Evolutionary conservation across 768 basidiomycete genomes (phyloP).

Genomic region (Coprinopsis cinerea): DNA sequence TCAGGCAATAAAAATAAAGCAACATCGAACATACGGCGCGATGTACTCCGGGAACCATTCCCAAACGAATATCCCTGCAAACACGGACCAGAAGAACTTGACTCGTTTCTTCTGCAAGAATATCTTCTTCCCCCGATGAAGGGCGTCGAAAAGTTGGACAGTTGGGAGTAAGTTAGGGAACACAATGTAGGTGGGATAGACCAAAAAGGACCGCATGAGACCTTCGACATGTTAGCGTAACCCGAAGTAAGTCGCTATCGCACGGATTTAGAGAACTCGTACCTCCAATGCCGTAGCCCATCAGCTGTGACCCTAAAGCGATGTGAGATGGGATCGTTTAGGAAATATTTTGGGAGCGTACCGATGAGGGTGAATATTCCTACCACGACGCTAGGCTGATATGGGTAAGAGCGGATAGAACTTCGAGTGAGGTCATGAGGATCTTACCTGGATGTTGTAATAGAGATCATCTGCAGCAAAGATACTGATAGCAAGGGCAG

Average conservation of each 20-base stretch:
- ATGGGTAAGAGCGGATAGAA: neutral
- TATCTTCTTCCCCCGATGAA: slow-evolving; percentile 39
- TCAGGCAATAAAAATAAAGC: neutral
- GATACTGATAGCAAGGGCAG: slow-evolving; percentile 52
- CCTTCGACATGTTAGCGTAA: slow-evolving; percentile 17
- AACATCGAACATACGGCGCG: slow-evolving; percentile 26
- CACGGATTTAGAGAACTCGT: too few species aligned
- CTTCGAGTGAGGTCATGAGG: neutral
- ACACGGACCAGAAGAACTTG: slow-evolving; percentile 51
- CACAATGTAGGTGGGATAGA: slow-evolving; percentile 45
- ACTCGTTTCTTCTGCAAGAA: slow-evolving; percentile 46
- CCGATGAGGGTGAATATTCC: slow-evolving; percentile 39
- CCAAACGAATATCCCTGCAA: slow-evolving; percentile 48
- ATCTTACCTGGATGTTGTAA: slow-evolving; percentile 35
- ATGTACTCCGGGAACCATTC: slow-evolving; percentile 52
- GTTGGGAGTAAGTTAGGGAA: slow-evolving; percentile 35
- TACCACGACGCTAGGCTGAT: slow-evolving; percentile 33
- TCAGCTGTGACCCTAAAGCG: slow-evolving; percentile 26
- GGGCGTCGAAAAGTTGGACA: slow-evolving; percentile 36
- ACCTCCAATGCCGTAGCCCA: slow-evolving; percentile 38
- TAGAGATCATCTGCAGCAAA: slow-evolving; percentile 49
- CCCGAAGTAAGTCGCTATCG: too few species aligned
- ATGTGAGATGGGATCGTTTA: neutral
- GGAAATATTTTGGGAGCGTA: neutral
- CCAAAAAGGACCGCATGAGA: slow-evolving; percentile 43